Evolutionary conservation across 805 yeast genomes (phyloP).

Genomic region (Phaffomyces thermotolerans): DNA sequence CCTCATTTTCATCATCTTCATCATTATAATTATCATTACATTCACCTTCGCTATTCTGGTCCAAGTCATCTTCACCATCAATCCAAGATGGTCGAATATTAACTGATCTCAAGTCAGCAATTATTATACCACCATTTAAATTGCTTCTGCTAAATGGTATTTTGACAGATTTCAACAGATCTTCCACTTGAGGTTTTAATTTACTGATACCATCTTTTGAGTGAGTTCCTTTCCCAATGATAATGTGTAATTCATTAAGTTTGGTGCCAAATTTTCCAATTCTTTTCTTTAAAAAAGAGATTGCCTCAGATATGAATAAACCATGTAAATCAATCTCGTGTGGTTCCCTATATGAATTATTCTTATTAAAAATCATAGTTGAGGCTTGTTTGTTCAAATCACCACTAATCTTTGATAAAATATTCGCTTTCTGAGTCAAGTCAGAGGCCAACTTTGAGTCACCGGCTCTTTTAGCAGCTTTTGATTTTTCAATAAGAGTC

Average conservation of each 20-base stretch:
- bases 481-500: conserved; percentile 56
- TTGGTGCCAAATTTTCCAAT: conserved; percentile 58
- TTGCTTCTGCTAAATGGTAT: conserved; percentile 55
- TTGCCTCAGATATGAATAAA: conserved; percentile 80
- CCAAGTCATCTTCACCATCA: not conserved
- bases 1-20: not conserved
- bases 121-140: conserved; percentile 73
- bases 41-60: not conserved
- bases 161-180: conserved; percentile 57
- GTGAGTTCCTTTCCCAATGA: conserved; percentile 90
- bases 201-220: conserved; percentile 77
- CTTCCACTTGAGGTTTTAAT: conserved; percentile 81
- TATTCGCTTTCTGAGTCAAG: conserved; percentile 56
- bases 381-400: conserved; percentile 74
- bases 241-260: conserved; percentile 53
- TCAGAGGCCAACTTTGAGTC: conserved; percentile 68
- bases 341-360: conserved; percentile 72
- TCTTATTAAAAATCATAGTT: conserved; percentile 75
- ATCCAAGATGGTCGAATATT: conserved; percentile 34
- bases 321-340: conserved; percentile 94
- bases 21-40: not conserved
- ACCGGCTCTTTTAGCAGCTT: conserved; percentile 67
- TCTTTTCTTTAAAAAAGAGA: conserved; percentile 63
- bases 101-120: conserved; percentile 51
- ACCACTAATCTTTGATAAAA: conserved; percentile 54